These are phyloP conservation scores for Chaetomium cochliodes DNA, from an alignment of 495 filamentous ascomycete species.

Conservation along the genomic window DNA sequence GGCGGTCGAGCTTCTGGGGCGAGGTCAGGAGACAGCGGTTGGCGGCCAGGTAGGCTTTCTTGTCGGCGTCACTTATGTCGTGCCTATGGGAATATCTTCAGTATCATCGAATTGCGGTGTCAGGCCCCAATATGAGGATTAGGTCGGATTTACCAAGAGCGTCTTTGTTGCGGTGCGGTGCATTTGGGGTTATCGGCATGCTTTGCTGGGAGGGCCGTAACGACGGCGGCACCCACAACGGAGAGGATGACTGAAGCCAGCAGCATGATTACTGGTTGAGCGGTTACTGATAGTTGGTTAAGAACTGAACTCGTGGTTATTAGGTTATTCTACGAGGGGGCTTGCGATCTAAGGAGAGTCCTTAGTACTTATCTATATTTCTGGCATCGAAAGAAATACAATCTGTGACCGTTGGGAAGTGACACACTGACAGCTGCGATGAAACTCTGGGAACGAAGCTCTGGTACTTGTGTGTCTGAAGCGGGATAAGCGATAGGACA, in stretches of 20 bases:
- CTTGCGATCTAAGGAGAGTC: too few relatives aligned
- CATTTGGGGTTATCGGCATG: neutral
- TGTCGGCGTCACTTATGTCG: neutral
- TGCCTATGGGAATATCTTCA: neutral
- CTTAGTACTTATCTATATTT: too few relatives aligned
- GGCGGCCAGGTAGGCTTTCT: neutral
- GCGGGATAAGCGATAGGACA: too few relatives aligned
- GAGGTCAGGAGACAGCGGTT: neutral
- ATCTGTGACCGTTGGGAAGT: too few relatives aligned
- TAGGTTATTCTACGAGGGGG: too few relatives aligned
- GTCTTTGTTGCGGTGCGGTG: neutral
- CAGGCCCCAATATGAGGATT: neutral
- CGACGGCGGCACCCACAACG: neutral
- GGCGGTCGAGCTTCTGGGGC: neutral
- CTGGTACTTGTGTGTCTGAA: too few relatives aligned
- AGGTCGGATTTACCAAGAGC: neutral
- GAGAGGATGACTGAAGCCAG: neutral
- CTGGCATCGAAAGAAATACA: too few relatives aligned
- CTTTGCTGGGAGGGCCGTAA: neutral
- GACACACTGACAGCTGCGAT: too few relatives aligned
- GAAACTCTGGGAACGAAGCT: too few relatives aligned
- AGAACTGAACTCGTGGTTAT: too few relatives aligned
- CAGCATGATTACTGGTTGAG: neutral
- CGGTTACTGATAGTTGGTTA: too few relatives aligned
- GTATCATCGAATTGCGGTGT: neutral